These are phyloP conservation scores for Pseudodiploospora longispora DNA, from an alignment of 2,329 filamentous ascomycete genomes.

Conservation along the genomic window DNA sequence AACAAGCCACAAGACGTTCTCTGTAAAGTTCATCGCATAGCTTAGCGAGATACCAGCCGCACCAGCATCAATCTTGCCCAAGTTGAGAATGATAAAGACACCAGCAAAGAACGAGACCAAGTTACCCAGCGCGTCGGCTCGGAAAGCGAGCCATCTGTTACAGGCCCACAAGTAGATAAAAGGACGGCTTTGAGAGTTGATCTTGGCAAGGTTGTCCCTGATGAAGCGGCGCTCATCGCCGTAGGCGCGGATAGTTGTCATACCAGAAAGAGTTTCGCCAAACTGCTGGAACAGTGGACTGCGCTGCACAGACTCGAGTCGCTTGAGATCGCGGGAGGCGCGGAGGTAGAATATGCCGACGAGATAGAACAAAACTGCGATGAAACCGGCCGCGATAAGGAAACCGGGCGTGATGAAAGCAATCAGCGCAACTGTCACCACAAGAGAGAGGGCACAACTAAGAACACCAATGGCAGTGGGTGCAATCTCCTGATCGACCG, in stretches of 20 bases:
- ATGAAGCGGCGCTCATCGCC: slow-evolving; percentile 91
- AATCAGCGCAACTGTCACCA: slow-evolving; percentile 84
- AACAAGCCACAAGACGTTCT: slow-evolving; percentile 95
- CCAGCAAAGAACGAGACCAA: slow-evolving; percentile 90
- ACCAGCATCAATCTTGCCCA: slow-evolving; percentile 79
- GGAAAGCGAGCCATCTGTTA: slow-evolving; percentile 92
- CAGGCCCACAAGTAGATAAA: slow-evolving; percentile 96
- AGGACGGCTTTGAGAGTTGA: slow-evolving; percentile 85
- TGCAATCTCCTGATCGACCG: slow-evolving; percentile 91
- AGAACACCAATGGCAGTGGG: slow-evolving; percentile 75
- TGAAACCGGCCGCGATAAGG: slow-evolving; percentile 77
- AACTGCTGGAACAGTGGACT: slow-evolving; percentile 98
- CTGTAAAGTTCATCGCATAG: slow-evolving; percentile 93
- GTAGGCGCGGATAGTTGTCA: slow-evolving; percentile 95
- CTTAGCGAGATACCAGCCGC: slow-evolving; percentile 89
- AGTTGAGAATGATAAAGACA: slow-evolving; percentile 77
- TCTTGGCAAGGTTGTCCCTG: slow-evolving; percentile 76
- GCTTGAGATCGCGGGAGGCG: slow-evolving; percentile 90
- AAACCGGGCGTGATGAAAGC: slow-evolving; percentile 85
- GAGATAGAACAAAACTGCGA: slow-evolving; percentile 71
- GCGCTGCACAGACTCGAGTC: slow-evolving; percentile 85
- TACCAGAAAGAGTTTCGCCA: slow-evolving; percentile 86
- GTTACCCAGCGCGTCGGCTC: slow-evolving; percentile 84
- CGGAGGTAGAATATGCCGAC: slow-evolving; percentile 84
- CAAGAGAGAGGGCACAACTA: slow-evolving; percentile 55